Conservation (phyloP, 2,329 filamentous ascomycete genomes). For the Thyridium curvatum region DNA sequence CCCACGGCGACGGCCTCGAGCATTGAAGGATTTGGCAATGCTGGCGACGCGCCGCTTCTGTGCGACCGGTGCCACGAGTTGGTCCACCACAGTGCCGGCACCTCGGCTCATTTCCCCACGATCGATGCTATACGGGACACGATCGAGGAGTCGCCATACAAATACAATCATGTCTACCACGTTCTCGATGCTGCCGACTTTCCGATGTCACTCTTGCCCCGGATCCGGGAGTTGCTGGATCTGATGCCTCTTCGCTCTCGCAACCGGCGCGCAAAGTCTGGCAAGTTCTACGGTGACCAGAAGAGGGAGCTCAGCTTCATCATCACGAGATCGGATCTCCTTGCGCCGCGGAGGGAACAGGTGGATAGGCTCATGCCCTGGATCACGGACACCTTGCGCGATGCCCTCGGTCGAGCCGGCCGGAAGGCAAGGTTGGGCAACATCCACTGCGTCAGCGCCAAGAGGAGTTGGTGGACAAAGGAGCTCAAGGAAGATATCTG, state of each 20-base stretch:
- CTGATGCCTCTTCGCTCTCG: conserved; percentile 69
- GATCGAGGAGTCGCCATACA: conserved; percentile 81
- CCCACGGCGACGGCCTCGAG: conserved; percentile 2
- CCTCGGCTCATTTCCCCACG: conserved; percentile 72
- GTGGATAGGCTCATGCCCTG: conserved; percentile 86
- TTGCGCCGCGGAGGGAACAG: conserved; percentile 77
- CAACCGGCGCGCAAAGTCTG: conserved; percentile 69
- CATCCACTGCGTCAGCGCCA: conserved; percentile 78
- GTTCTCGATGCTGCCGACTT: conserved; percentile 94
- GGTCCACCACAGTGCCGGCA: conserved; percentile 65
- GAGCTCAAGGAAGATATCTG: conserved; percentile 82
- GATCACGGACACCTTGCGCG: conserved; percentile 68
- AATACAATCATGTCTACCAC: conserved; percentile 92
- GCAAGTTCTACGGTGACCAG: conserved; percentile 59
- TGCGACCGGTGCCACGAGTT: conserved; percentile 87
- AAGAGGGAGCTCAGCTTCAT: conserved; percentile 82
- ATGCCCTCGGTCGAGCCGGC: conserved; percentile 63
- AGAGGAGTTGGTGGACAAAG: conserved; percentile 85
- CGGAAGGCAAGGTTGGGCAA: conserved; percentile 79
- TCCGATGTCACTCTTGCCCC: conserved; percentile 83
- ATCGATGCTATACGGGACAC: conserved; percentile 77
- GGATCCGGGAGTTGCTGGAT: conserved; percentile 63
- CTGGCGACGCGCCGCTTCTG: conserved; percentile 39
- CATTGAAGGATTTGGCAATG: no score
- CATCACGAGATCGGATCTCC: conserved; percentile 79